Evolutionary conservation across 345 rosid species (phyloP), one percentile per base, ranked within the genome.

Genomic region (Hypericum perforatum): DNA sequence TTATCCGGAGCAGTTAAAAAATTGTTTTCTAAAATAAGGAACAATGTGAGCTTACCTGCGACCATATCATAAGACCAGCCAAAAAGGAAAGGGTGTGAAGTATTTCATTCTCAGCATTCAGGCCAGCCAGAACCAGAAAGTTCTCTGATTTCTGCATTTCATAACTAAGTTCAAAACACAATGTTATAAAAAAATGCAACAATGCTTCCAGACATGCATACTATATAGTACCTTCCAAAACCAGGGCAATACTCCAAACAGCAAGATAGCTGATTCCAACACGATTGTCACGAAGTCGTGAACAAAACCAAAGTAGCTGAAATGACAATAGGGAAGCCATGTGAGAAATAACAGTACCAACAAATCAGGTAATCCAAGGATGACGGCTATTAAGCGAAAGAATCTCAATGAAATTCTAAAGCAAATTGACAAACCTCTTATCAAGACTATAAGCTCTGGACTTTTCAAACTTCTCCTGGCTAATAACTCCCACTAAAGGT

Each of bases 211-310:
- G 9, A 45, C 40, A 46, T 49, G 53, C 16, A 12, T 7, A 71
- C 71, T 62, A 12, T 9, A 46, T 13, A 32, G 15, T 62, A 86
- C 99, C 91, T 84, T 94, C 99, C 97, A 94, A 62, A 89, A 79
- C 99, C 94, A 89, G 61, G 97, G 97, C 71, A 94, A 70, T 63
- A 89, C 61, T 42, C 94, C 91, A 48, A 78, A 86, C 74, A 80
- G 80, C 75, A 94, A 79, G 67, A 94, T 89, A n/a, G 95, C 89
- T 38, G 99, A 89, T 70, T 94, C 97, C 89, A 89, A 73, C 66
- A 84, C 70, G 55, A 84, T 86, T 16, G 94, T 80, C 63, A 82
- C 94, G 65, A 84, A 80, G 70, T 80, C 97, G 53, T 94, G 99
- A 65, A 89, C 62, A 63, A 94, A 94, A 76, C 81, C 83, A 63